Percentiles rank a stretch among this genome's conserved stretches.
These are phyloP conservation scores for Puccinia coronata DNA, from an alignment of 1,284 basidiomycete species.

Conservation along the genomic window DNA sequence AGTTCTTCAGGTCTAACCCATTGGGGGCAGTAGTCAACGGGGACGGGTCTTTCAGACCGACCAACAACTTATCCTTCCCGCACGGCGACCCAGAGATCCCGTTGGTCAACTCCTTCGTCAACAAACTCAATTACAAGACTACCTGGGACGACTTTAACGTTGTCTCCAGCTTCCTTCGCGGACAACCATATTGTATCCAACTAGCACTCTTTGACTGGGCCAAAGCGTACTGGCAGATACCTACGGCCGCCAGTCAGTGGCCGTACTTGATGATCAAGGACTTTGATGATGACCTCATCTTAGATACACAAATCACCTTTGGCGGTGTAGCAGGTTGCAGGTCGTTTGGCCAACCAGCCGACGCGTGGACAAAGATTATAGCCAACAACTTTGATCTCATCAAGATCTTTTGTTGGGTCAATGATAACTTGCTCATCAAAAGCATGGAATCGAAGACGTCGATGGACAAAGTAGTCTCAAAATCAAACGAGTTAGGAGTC, in stretches of 20 bases:
- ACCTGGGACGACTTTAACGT: background rate
- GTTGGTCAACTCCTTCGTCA: background rate
- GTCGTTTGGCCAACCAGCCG: background rate
- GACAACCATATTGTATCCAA: background rate
- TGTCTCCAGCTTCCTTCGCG: background rate
- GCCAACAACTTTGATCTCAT: background rate
- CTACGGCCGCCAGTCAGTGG: background rate
- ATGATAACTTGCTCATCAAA: slow-evolving; percentile 17
- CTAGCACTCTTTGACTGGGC: background rate
- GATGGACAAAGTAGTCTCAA: background rate
- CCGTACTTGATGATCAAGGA: background rate
- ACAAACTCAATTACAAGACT: background rate
- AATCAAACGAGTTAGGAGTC: background rate
- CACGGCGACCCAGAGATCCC: background rate
- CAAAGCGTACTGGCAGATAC: too few relatives aligned
- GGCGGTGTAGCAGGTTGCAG: background rate
- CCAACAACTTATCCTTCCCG: background rate
- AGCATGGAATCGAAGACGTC: background rate
- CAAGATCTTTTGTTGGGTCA: slow-evolving; percentile 7
- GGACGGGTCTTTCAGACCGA: too few relatives aligned
- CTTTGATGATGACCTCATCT: background rate
- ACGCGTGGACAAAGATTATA: background rate
- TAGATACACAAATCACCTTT: background rate
- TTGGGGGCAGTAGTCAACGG: too few relatives aligned
- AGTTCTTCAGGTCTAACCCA: too few relatives aligned